phyloP scores from a whole-genome alignment of 345 rosid species.

The Moringa oleifera region DNA sequence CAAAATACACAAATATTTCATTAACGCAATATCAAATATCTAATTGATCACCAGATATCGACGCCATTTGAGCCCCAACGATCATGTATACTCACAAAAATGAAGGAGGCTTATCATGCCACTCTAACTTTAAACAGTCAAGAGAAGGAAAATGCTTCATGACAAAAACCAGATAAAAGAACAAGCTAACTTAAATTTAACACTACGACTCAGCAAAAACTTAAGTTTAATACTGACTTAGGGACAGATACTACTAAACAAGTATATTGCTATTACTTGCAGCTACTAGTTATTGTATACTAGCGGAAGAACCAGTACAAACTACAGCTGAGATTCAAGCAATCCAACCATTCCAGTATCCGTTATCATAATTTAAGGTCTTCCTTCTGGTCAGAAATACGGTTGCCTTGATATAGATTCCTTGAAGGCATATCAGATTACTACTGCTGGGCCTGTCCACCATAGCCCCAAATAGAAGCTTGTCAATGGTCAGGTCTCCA shows the following conservation, averaged over 20 bases:
- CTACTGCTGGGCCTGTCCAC: conserved; percentile 61
- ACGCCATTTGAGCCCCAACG: background rate
- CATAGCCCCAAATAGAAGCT: conserved; percentile 61
- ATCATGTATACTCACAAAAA: background rate
- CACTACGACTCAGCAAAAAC: conserved; percentile 57
- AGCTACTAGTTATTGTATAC: conserved; percentile 36
- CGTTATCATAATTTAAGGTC: conserved; percentile 31
- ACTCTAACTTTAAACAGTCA: background rate
- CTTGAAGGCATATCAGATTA: conserved; percentile 15
- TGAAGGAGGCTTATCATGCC: background rate
- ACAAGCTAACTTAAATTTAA: conserved; percentile 56
- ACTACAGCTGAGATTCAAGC: conserved; percentile 55
- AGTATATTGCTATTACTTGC: conserved; percentile 35
- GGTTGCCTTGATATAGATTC: conserved; percentile 8
- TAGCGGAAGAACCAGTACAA: conserved; percentile 49
- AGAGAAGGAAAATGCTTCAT: conserved; percentile 18
- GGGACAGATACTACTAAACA: conserved; percentile 27
- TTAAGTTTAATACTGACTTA: conserved; percentile 50
- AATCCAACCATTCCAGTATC: conserved; percentile 55
- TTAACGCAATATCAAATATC: background rate
- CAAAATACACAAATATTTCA: conserved; percentile 7
- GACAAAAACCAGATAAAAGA: conserved; percentile 23
- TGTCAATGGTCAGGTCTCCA: conserved; percentile 74
- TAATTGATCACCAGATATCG: background rate
- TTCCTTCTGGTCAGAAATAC: conserved; percentile 26